Evolutionary conservation across 2,329 filamentous ascomycete species (phyloP), one percentile per base, ranked within the genome.

Genomic region (Dactylellina sp.): DNA sequence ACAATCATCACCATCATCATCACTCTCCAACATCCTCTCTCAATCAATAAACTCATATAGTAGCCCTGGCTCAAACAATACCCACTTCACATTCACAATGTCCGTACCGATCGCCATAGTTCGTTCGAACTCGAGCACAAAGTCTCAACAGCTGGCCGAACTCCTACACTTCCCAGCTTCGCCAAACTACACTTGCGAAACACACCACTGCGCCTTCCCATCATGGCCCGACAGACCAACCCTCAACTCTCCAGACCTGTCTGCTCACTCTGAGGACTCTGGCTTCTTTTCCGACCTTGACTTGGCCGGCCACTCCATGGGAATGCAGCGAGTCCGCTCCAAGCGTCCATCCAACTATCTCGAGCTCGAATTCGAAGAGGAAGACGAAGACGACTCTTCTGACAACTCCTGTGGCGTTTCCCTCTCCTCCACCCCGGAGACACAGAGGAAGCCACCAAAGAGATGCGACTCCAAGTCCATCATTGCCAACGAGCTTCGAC

Each of bases 211-310:
- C 63, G 71, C 71, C 16, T 75, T 75, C 71, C 71, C 71, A 62
- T 75, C 71, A 16, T 75, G 71, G 71, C 71, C 71, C 71, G 63
- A 75, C 71, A 62, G 71, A 61, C 71, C 71, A 25, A 68, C 71
- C 16, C 56, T 75, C 20, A 66, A 68, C 71, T 66, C 62, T 66
- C 71, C 71, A 49, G 71, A 66, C 35, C 62, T 68, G 56, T 66
- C 71, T 52, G 63, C 56, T 24, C 61, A 75, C 46, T 66, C 61
- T 49, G 56, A 62, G 28, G 71, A 75, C 61, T 62, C 55, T 56
- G 71, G 60, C n/a, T 75, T 75, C 71, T 75, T 75, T 49, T 66
- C 71, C 49, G 71, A 75, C 46, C 62, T 75, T 20, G 71, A 75
- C 50, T 53, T 75, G 47, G 62, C 63, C 32, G 71, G 71, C 40